Evolutionary conservation across 2,329 filamentous ascomycete genomes (phyloP), one percentile per base, ranked within the genome.

Genomic region (Alternaria arbusti): DNA sequence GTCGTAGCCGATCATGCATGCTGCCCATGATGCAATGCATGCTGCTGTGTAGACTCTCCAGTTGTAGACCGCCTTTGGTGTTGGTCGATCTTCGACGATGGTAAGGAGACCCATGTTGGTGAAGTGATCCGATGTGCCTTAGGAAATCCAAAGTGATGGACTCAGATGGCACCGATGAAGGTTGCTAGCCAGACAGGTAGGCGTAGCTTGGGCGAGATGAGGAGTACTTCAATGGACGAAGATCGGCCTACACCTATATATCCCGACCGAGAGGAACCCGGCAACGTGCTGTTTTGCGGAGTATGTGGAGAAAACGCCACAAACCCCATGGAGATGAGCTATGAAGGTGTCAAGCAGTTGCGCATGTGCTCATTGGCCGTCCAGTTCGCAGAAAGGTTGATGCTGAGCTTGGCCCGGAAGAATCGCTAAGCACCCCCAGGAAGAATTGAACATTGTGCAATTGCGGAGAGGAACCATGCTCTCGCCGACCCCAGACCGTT

Each of bases 1-100:
- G 77, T 94, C 91, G 66, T 87, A 87, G 15, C 85, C 85, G 66
- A 87, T 87, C 84, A 87, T 88, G 72, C 86, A 87, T 61, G 86
- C 84, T 54, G 86, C 86, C 73, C 84, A 87, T 13, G 84, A 87
- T 45, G 86, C 86, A 30, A 87, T 82, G 12, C 81, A 80, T 9
- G 86, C 86, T 45, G 84, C 84, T 12, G 84, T 80, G 71, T 87
- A 88, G 45, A 88, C 83, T 44, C 84, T 80, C 86, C 86, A 88
- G 76, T 88, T 88, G 82, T 88, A 88, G 59, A 88, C 86, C 57
- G 80, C 81, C 72, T 83, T 84, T 22, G 86, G 86, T 63, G 86
- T 88, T 15, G 86, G 86, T 68, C 86, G 69, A 58, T 80, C 78
- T 67, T 80, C 78, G 57, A 78, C 70, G 52, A 78, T 70, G 58